A percentile compares a stretch with the other conserved stretches of the same genome.
phyloP scores from a whole-genome alignment of 257 asterid genomes.

The Cordia subcordata region DNA sequence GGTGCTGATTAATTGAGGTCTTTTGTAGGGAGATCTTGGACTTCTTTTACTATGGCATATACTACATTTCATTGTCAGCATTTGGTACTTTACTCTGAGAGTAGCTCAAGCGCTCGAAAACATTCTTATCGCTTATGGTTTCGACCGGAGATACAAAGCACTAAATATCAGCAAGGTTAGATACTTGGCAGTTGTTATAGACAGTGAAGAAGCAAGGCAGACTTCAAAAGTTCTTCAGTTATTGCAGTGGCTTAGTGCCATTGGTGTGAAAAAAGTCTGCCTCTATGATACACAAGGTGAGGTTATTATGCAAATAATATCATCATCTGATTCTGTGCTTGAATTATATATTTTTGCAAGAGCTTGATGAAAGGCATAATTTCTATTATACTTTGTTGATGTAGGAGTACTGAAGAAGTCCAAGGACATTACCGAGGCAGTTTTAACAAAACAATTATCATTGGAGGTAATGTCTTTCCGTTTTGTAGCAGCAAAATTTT shows the following conservation, averaged over 20 bases:
- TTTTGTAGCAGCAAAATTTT: no score
- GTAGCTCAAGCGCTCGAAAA: constrained; percentile 53
- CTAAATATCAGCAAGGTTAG: constrained; percentile 62
- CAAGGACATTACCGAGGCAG: constrained; percentile 50
- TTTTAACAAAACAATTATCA: constrained; percentile 37
- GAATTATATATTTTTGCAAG: constrained; percentile 5
- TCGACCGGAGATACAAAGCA: constrained; percentile 40
- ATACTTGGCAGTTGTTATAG: constrained; percentile 85
- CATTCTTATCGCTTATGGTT: constrained; percentile 62
- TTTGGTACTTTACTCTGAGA: constrained; percentile 53
- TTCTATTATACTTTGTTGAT: constrained; percentile 15
- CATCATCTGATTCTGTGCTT: constrained; percentile 5
- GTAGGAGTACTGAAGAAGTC: constrained; percentile 78
- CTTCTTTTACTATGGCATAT: constrained; percentile 51
- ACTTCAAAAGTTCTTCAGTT: constrained; percentile 62
- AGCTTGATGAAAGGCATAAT: constrained; percentile 8
- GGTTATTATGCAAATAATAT: constrained; percentile 11
- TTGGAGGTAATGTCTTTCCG: constrained; percentile 37
- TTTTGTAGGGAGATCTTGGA: constrained; percentile 35
- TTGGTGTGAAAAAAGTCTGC: constrained; percentile 68
- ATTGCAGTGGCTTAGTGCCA: constrained; percentile 59
- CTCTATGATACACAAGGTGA: constrained; percentile 86
- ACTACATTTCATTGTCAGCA: constrained; percentile 60
- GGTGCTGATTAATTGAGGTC: constrained; percentile 16
- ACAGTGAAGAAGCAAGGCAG: constrained; percentile 76